Percentiles rank a stretch among this genome's conserved stretches.
Conservation (phyloP, 2,329 filamentous ascomycete genomes). For the Kalaharituber pfeilii region DNA sequence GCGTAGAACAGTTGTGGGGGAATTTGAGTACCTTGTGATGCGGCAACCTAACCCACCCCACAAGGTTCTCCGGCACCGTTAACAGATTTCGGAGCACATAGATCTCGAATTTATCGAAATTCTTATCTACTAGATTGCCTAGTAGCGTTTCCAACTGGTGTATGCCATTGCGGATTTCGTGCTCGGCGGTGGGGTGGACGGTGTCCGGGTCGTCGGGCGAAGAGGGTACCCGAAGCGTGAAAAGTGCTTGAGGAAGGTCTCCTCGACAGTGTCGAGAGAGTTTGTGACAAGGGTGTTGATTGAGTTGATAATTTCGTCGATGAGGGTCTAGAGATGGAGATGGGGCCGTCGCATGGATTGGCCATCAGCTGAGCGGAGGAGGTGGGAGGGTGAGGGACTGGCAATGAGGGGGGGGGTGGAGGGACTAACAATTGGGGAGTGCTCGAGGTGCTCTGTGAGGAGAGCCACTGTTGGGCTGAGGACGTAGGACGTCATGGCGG, state of each 20-base stretch:
- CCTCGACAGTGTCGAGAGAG: constrained; percentile 74
- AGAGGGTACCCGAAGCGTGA: constrained; percentile 58
- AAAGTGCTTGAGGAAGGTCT: constrained; percentile 54
- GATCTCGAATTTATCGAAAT: constrained; percentile 75
- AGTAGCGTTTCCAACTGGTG: constrained; percentile 71
- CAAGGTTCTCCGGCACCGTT: constrained; percentile 50
- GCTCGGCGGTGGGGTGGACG: constrained; percentile 33
- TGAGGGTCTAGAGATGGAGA: constrained; percentile 51
- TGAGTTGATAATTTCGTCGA: constrained; percentile 96
- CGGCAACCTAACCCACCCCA: constrained; percentile 60
- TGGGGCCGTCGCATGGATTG: constrained; percentile 12
- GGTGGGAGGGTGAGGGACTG: not conserved
- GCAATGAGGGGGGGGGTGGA: constrained; percentile 2
- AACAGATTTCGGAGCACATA: constrained; percentile 78
- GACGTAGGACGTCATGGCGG: constrained; percentile 3
- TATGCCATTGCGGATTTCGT: constrained; percentile 75
- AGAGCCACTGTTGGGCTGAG: constrained; percentile 29
- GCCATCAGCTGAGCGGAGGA: constrained; percentile 2
- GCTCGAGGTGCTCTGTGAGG: constrained; percentile 88
- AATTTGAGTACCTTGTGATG: constrained; percentile 54
- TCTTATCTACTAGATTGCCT: constrained; percentile 64
- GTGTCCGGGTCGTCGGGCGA: constrained; percentile 28
- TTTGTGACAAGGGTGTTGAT: constrained; percentile 87
- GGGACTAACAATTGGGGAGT: constrained; percentile 64
- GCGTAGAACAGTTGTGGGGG: not conserved